Evolutionary conservation across 257 asterid species (phyloP).

Genomic region (Verbascum thapsus): DNA sequence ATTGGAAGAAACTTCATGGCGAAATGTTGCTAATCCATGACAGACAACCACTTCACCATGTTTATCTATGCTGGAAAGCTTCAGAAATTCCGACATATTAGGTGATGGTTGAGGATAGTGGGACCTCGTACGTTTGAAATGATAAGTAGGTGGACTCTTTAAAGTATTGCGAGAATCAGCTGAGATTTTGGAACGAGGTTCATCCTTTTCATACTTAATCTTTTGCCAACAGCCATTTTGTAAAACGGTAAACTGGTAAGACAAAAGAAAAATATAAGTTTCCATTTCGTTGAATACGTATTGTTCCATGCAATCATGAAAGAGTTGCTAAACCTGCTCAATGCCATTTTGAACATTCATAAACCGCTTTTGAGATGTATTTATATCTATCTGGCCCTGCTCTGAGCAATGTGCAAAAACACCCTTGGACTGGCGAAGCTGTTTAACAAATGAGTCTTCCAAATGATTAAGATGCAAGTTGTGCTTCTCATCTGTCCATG

Average conservation of each 20-base stretch:
- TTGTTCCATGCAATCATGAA: constrained; percentile 1
- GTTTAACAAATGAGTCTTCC: constrained; percentile 72
- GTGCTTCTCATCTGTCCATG: constrained; percentile 80
- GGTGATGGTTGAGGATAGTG: constrained; percentile 26
- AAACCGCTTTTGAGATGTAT: constrained; percentile 31
- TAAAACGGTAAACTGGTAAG: constrained; percentile 39
- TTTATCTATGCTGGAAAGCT: constrained; percentile 28
- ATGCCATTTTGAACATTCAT: constrained; percentile 32
- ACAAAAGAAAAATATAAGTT: constrained; percentile 13
- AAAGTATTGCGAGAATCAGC: constrained; percentile 37
- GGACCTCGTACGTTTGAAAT: constrained; percentile 27
- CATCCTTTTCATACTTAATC: constrained; percentile 34
- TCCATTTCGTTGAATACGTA: background rate
- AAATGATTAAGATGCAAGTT: constrained; percentile 56
- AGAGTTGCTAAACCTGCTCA: constrained; percentile 47
- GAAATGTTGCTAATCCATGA: constrained; percentile 32
- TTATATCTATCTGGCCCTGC: constrained; percentile 30
- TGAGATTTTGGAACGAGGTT: constrained; percentile 31
- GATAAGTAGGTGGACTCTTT: constrained; percentile 30
- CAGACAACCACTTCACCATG: constrained; percentile 36
- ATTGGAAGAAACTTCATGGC: constrained; percentile 28
- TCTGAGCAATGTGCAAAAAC: constrained; percentile 39
- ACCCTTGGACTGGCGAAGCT: constrained; percentile 53
- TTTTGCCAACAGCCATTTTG: constrained; percentile 41
- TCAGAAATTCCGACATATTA: constrained; percentile 25